Percentiles rank a stretch among this genome's conserved stretches.
phyloP scores from a whole-genome alignment of 306 rosid genomes.

The Malus domestica region DNA sequence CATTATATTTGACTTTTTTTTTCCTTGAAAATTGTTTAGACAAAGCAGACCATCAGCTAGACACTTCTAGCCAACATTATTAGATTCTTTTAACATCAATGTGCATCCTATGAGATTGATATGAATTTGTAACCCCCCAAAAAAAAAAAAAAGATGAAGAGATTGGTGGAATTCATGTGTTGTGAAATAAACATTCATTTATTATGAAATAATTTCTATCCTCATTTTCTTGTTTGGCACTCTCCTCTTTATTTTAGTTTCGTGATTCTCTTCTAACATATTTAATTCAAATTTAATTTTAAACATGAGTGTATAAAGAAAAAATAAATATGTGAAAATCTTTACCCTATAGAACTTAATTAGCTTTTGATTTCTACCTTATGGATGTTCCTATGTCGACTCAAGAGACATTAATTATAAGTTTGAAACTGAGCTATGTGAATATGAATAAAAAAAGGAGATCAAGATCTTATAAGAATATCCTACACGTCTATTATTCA shows the following conservation, averaged over 20 bases:
- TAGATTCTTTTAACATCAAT: background rate
- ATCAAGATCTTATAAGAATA: background rate
- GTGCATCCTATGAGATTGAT: too few relatives aligned
- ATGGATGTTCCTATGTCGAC: background rate
- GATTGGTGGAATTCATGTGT: background rate
- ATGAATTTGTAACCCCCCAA: background rate
- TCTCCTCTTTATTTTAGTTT: background rate
- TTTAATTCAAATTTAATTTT: too few relatives aligned
- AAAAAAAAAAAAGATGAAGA: background rate
- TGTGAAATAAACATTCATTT: background rate
- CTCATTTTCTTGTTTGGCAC: background rate
- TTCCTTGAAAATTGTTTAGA: background rate
- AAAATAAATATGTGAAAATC: too few relatives aligned
- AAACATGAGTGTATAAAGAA: too few relatives aligned
- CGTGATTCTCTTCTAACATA: background rate
- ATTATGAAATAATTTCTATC: background rate
- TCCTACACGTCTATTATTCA: background rate
- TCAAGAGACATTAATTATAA: background rate
- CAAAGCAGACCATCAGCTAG: background rate
- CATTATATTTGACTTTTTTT: too few relatives aligned
- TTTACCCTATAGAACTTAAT: background rate
- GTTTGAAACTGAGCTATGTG: background rate
- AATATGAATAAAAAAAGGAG: background rate
- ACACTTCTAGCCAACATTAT: background rate
- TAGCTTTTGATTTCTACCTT: too few relatives aligned